Evolutionary conservation across 2,329 filamentous ascomycete genomes (phyloP).

Genomic region (Penicillium fuscoglaucum): DNA sequence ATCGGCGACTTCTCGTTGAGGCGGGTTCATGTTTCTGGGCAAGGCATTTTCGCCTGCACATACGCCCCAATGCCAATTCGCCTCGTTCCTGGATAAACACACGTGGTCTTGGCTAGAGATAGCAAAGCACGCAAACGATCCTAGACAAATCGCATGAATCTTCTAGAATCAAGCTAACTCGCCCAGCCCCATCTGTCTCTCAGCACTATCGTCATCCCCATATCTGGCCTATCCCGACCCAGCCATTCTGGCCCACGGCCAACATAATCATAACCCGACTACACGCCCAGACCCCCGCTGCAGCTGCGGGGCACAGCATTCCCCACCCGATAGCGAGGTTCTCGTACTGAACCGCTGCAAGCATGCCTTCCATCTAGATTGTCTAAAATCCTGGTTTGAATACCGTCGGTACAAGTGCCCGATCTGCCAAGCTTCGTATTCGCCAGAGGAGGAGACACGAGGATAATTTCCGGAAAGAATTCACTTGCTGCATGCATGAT

Average conservation of each 20-base stretch:
- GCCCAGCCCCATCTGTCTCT: slow-evolving; percentile 33
- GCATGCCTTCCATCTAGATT: slow-evolving; percentile 32
- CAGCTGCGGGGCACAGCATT: slow-evolving; percentile 4
- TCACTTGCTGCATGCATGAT: neutral
- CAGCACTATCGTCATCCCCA: slow-evolving; percentile 23
- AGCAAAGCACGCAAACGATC: neutral
- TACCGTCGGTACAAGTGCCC: slow-evolving; percentile 33
- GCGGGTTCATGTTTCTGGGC: slow-evolving; percentile 4
- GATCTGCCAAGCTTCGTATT: slow-evolving; percentile 32
- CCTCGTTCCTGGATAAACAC: neutral
- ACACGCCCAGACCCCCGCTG: neutral
- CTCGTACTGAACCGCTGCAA: slow-evolving; percentile 32
- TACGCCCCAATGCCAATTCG: neutral
- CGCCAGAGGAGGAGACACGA: slow-evolving; percentile 13
- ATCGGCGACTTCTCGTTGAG: neutral
- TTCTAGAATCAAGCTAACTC: slow-evolving; percentile 17
- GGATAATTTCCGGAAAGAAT: slow-evolving; percentile 3
- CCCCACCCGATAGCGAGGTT: slow-evolving; percentile 11
- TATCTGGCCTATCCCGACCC: slow-evolving; percentile 25
- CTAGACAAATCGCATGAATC: neutral
- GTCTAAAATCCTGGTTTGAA: slow-evolving; percentile 34
- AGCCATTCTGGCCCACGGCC: slow-evolving; percentile 15
- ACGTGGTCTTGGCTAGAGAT: neutral
- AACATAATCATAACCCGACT: slow-evolving; percentile 7
- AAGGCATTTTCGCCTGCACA: neutral